Evolutionary conservation across 805 yeast species (phyloP), one percentile per base, ranked within the genome.

Genomic region (Sporopachydermia quercuum): DNA sequence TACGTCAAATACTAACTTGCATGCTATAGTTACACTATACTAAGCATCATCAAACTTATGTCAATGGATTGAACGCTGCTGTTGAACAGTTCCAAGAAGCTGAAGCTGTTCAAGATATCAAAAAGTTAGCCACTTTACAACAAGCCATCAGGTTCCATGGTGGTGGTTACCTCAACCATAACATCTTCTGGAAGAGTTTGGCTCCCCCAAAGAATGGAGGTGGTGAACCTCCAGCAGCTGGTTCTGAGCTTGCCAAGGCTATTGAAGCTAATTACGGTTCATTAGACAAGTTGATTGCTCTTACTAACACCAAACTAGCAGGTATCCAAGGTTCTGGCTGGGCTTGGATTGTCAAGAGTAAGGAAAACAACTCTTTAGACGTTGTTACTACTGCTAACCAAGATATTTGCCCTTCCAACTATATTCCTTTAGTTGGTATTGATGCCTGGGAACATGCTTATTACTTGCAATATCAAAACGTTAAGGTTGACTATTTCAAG

Each of bases 371-470:
- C 49, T 73, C 78, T 38, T 58, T 85, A 50, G 93, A 82, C 47
- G 79, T 85, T 41, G 78, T 83, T 41, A 81, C 82, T 58, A 80
- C 83, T 49, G 66, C 74, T 49, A 85, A 85, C 69, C 96, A 85
- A 64, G 95, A 85, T 62, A 81, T 91, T 14, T 85, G 81, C 34
- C 65, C 76, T 38, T 82, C 83, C 38, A 57, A 72, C 5, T 68
- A 74, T 57, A 65, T 71, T 37, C 94, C 95, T 36, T 63, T 86
- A 52, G 70, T 86, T 42, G 95, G 94, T 40, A 81, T 85, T 56
- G 96, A 85, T 53, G 94, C 94, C 44, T 85, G 96, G 96, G 96
- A 85, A 63, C 96, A 85, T 56, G 95, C 96, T 41, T 85, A 85
- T 70, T 85, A 85, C 71, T 70, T 86, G 62, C 95, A 85, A 63